Conservation (phyloP, 1,284 basidiomycete species). For the Puccinia hordei region DNA sequence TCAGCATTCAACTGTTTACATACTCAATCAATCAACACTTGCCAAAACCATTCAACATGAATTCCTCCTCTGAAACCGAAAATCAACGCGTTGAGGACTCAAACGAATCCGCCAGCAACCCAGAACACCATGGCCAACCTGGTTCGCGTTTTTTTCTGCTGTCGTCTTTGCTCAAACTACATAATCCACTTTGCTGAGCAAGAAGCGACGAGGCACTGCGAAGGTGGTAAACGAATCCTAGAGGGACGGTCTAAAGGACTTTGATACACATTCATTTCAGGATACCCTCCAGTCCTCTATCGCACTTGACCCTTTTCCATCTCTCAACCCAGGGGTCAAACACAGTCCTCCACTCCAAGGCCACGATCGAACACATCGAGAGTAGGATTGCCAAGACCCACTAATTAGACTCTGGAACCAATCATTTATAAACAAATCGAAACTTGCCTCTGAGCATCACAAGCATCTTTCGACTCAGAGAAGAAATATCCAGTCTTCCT, state of each 20-base stretch:
- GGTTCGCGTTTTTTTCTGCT: background rate
- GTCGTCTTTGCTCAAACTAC: background rate
- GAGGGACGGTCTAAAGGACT: constrained; percentile 7
- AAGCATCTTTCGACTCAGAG: background rate
- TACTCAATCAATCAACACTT: too few species aligned
- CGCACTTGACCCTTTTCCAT: background rate
- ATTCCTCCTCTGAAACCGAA: background rate
- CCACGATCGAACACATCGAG: background rate
- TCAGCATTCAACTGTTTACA: background rate
- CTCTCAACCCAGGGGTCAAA: background rate
- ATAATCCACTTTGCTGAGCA: background rate
- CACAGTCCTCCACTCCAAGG: background rate
- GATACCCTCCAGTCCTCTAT: background rate
- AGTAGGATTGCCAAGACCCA: background rate
- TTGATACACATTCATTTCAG: background rate
- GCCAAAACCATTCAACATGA: background rate
- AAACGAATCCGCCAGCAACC: background rate
- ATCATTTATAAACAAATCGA: background rate
- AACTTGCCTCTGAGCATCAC: background rate
- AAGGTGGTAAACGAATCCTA: background rate
- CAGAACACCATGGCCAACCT: background rate
- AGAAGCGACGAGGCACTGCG: background rate
- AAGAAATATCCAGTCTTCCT: background rate
- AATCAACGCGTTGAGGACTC: background rate
- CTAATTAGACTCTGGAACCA: background rate